A percentile compares a stretch with the other conserved stretches of the same genome.
Conservation (phyloP, 805 yeast species). For the Cephaloascus albidus region DNA sequence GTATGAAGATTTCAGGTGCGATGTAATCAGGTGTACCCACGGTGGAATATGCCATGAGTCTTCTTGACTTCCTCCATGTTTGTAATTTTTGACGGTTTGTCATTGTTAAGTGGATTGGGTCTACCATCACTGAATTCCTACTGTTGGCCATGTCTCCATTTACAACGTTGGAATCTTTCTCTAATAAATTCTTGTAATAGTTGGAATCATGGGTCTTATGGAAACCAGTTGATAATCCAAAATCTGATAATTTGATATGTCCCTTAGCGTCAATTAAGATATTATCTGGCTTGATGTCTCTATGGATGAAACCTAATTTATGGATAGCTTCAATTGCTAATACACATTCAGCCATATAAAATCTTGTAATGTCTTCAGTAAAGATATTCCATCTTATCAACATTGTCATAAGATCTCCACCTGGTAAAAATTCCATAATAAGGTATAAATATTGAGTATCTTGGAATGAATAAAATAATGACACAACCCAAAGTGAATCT, state of each 20-base stretch:
- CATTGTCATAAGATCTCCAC: conserved; percentile 92
- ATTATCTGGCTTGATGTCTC: conserved; percentile 97
- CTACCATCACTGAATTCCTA: conserved; percentile 81
- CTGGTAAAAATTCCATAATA: conserved; percentile 77
- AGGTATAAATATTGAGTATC: conserved; percentile 66
- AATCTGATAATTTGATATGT: conserved; percentile 62
- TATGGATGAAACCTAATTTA: conserved; percentile 86
- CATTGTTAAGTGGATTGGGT: conserved; percentile 91
- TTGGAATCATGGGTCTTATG: conserved; percentile 88
- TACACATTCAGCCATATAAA: conserved; percentile 94
- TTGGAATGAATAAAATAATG: conserved; percentile 74
- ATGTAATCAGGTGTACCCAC: conserved; percentile 96
- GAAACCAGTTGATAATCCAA: conserved; percentile 83
- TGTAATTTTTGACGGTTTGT: conserved; percentile 91
- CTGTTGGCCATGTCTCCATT: conserved; percentile 20
- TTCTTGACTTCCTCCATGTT: conserved; percentile 88
- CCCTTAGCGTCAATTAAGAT: conserved; percentile 76
- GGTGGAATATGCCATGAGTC: conserved; percentile 92
- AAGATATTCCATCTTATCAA: conserved; percentile 89
- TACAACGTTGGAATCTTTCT: conserved; percentile 33
- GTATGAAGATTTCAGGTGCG: conserved; percentile 89
- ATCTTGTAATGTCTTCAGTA: conserved; percentile 86
- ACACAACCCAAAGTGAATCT: conserved; percentile 84
- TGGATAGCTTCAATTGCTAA: conserved; percentile 92
- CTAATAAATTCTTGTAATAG: conserved; percentile 75